These are phyloP conservation scores for Russula ochroleuca DNA, from an alignment of 768 basidiomycete species.

Conservation along the genomic window DNA sequence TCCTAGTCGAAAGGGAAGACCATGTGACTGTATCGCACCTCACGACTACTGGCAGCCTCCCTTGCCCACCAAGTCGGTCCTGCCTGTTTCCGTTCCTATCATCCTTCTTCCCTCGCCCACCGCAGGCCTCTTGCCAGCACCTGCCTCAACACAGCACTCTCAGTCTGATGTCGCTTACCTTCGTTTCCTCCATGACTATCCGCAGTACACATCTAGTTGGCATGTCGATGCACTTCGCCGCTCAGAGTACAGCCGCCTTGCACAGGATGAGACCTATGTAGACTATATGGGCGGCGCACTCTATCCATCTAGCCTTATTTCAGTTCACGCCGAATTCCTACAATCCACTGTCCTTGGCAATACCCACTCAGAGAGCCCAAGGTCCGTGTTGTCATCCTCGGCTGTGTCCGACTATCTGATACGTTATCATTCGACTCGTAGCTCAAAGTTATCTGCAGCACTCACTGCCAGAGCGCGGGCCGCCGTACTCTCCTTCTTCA, in stretches of 20 bases:
- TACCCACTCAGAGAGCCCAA: constrained; percentile 79
- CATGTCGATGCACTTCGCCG: constrained; percentile 63
- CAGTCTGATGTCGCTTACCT: constrained; percentile 19
- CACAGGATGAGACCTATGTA: constrained; percentile 67
- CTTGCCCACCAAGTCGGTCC: constrained; percentile 1
- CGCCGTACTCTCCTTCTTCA: constrained; percentile 72
- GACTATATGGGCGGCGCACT: constrained; percentile 85
- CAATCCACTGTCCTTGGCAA: constrained; percentile 67
- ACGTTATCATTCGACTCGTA: constrained; percentile 31
- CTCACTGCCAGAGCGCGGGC: constrained; percentile 65
- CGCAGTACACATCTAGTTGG: constrained; percentile 65
- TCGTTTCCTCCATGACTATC: constrained; percentile 30
- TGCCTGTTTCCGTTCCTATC: constrained; percentile 6
- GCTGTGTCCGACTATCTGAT: background rate
- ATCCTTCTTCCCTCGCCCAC: constrained; percentile 25
- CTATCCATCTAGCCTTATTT: constrained; percentile 74
- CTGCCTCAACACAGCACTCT: background rate
- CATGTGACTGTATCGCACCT: constrained; percentile 4
- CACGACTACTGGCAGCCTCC: background rate
- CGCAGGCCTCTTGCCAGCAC: constrained; percentile 21
- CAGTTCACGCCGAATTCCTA: constrained; percentile 65
- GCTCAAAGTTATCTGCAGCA: constrained; percentile 64
- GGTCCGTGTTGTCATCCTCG: constrained; percentile 40
- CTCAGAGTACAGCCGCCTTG: constrained; percentile 47
- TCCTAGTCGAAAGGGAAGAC: constrained; percentile 1